Evolutionary conservation across 306 rosid genomes (phyloP).

Genomic region (Potentilla sterilis): DNA sequence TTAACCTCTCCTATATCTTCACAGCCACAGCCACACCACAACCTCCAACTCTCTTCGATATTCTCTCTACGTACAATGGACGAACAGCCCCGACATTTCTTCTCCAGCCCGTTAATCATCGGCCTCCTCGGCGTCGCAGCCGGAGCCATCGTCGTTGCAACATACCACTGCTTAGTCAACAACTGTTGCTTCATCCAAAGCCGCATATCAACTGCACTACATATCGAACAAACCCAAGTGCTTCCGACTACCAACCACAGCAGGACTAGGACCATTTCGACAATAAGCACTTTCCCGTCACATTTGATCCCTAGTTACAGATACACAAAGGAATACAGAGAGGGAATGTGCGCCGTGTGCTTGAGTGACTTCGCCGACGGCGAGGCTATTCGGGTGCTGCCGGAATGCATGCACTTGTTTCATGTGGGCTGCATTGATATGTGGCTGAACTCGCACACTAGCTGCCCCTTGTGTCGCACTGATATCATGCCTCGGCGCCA

Average conservation of each 20-base stretch:
- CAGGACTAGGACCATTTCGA: not conserved
- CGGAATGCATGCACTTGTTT: conserved; percentile 24
- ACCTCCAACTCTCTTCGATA: not conserved
- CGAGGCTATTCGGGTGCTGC: conserved; percentile 14
- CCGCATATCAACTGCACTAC: not conserved
- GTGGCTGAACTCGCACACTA: conserved; percentile 17
- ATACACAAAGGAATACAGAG: conserved; percentile 10
- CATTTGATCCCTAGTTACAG: conserved; percentile 4
- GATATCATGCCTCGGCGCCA: conserved; percentile 2
- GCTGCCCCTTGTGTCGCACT: conserved; percentile 29
- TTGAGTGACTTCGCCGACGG: conserved; percentile 21
- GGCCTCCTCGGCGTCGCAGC: conserved; percentile 19
- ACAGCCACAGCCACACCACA: not conserved
- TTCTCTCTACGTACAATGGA: conserved; percentile 6
- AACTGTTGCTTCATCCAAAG: conserved; percentile 17
- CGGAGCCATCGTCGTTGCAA: conserved; percentile 11
- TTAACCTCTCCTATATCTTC: not conserved
- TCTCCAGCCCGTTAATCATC: not conserved
- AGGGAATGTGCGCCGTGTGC: conserved; percentile 22
- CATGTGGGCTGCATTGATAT: conserved; percentile 24
- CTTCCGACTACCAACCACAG: not conserved
- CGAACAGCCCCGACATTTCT: not conserved
- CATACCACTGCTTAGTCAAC: conserved; percentile 1
- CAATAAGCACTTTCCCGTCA: not conserved
- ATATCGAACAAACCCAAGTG: not conserved